Conservation (phyloP, 306 rosid species). For the Aeschynomene evenia region DNA sequence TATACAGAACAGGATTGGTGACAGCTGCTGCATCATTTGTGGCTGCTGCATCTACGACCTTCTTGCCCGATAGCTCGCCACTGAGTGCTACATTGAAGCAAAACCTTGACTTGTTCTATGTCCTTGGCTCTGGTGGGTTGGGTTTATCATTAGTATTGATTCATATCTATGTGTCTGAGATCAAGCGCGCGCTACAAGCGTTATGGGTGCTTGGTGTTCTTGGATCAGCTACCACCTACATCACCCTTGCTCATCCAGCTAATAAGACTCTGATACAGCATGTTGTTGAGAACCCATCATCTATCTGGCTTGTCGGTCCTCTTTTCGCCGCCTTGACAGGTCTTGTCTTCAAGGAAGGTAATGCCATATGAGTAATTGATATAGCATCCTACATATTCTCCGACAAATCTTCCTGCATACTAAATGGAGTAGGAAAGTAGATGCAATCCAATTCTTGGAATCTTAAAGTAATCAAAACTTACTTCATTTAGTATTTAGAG, state of each 20-base stretch:
- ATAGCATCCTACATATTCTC: no score
- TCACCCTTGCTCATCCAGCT: conserved; percentile 62
- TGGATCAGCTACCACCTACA: conserved; percentile 64
- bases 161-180: conserved; percentile 77
- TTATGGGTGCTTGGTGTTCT: conserved; percentile 79
- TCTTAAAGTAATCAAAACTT: no score
- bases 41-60: conserved; percentile 63
- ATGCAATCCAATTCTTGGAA: no score
- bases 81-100: conserved; percentile 44
- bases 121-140: conserved; percentile 68
- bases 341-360: conserved; percentile 95
- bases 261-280: conserved; percentile 55
- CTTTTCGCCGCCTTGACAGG: conserved; percentile 87
- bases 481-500: no score
- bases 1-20: conserved; percentile 79
- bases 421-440: no score
- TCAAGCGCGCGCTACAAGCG: conserved; percentile 84
- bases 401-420: no score
- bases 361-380: no score
- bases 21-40: conserved; percentile 78
- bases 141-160: conserved; percentile 75
- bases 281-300: conserved; percentile 54
- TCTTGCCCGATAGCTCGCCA: conserved; percentile 46
- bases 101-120: conserved; percentile 53
- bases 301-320: conserved; percentile 90